These are phyloP conservation scores for Strigomonas galati DNA, from an alignment of 208 protist genomes.

Conservation along the genomic window DNA sequence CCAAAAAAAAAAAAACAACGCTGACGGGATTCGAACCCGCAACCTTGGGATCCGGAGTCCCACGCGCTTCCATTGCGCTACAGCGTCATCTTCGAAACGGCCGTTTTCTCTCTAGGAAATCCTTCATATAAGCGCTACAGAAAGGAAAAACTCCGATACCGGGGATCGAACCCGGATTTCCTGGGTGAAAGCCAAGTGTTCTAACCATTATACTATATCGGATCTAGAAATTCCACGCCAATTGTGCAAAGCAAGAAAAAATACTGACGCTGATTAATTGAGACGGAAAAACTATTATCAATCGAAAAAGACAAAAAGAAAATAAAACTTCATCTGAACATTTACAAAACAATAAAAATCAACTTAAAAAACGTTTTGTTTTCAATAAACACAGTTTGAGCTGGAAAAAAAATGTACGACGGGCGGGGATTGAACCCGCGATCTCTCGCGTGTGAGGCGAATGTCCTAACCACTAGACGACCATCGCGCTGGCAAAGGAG, in stretches of 20 bases:
- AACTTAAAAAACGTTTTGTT: no score
- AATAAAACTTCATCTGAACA: slow-evolving; percentile 39
- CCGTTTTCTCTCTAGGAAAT: neutral
- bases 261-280: slow-evolving; percentile 39
- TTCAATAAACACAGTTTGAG: no score
- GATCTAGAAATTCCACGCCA: slow-evolving; percentile 18
- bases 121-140: no score
- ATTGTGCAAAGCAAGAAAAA: slow-evolving; percentile 15
- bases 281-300: slow-evolving; percentile 23
- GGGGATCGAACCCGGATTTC: slow-evolving; percentile 80
- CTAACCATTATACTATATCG: slow-evolving; percentile 77
- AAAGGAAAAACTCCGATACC: slow-evolving; percentile 55
- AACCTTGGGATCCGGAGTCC: slow-evolving; percentile 20
- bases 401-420: slow-evolving; percentile 75
- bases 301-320: slow-evolving; percentile 14
- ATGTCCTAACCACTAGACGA: slow-evolving; percentile 95
- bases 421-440: slow-evolving; percentile 92
- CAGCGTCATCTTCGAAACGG: neutral
- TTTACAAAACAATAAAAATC: no score
- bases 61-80: slow-evolving; percentile 14
- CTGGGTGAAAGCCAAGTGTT: slow-evolving; percentile 75
- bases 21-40: slow-evolving; percentile 21
- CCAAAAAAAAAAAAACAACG: slow-evolving; percentile 14
- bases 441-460: slow-evolving; percentile 93
- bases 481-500: slow-evolving; percentile 62